Base-by-base conservation (phyloP, 306 rosid genomes). In the Glycyrrhiza uralensis region DNA sequence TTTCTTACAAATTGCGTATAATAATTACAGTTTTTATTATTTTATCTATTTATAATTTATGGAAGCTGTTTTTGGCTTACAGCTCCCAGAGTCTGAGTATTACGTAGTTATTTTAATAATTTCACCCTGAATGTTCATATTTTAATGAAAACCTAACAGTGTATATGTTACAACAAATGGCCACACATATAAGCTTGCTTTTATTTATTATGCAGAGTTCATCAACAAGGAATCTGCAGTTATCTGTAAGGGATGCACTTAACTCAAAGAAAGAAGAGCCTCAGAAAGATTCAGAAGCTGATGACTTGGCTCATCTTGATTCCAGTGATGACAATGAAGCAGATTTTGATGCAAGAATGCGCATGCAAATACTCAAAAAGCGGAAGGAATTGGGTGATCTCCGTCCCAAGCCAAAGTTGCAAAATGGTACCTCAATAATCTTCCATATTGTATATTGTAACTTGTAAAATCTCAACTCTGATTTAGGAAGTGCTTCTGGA, bases 271-370 rank as follows among this genome's bases (percentile, higher is more conserved):
- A 89, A 84, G 96, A 88, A 65, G 89, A 86, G 70, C 62, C 81
- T 56, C 82, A 2, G 33, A 87, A 78, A 81, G 86, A 84, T 60
- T 61, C 73, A 39, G 84, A 81, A 68, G 71, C 82, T 75, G 81
- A 61, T 58, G 50, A 76, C 35, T 77, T 38, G 32, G 75, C 79
- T 69, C 66, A 55, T 54, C 75, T 57, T 52, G 78, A 81, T 76
- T 74, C 81, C 55, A 79, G 92, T 18, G 88, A 89, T 72, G 90
- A 86, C 32, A 93, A 90, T 78, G 83, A 79, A 66, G 91, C 96
- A 44, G 83, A 85, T 81, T 95, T 95, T 76, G 97, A 91, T 82
- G 73, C 92, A 58, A 82, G 90, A 63, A 95, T 95, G 99, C 96
- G 97, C 61, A 77, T 64, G 82, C 90, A 80, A 76, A 91, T 95